A percentile compares a stretch with the other conserved stretches of the same genome.
These are phyloP conservation scores for Ploettnerulaceae sp. DNA, from an alignment of 2,329 filamentous ascomycete species.

Conservation along the genomic window DNA sequence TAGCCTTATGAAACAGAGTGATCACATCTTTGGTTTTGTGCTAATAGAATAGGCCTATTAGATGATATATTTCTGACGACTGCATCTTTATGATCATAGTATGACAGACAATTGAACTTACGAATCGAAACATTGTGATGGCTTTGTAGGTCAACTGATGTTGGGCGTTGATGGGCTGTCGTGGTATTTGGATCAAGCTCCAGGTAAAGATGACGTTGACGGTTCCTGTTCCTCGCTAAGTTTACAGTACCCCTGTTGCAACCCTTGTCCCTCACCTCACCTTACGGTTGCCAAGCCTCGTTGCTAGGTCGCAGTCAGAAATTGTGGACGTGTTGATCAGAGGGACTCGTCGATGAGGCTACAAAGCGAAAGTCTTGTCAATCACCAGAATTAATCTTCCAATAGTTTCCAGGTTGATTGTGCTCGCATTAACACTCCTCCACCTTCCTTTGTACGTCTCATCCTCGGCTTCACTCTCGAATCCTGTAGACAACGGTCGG, in stretches of 20 bases:
- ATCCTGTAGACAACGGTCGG: slow-evolving; percentile 11
- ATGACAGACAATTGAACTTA: slow-evolving; percentile 18
- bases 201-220: slow-evolving; percentile 20
- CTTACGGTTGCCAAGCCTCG: not conserved
- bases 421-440: slow-evolving; percentile 12
- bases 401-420: no score
- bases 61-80: not conserved
- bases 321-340: no score
- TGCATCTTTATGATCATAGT: not conserved
- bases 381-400: no score
- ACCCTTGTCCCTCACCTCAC: not conserved
- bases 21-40: slow-evolving; percentile 82
- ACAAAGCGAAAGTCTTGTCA: no score
- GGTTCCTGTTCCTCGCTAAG: no score
- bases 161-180: slow-evolving; percentile 8
- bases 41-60: slow-evolving; percentile 41
- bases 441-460: not conserved
- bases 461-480: not conserved
- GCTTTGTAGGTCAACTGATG: slow-evolving; percentile 6
- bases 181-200: slow-evolving; percentile 14
- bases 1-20: slow-evolving; percentile 91
- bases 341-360: no score
- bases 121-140: slow-evolving; percentile 35
- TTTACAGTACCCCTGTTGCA: no score
- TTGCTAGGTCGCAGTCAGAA: no score